These are phyloP conservation scores for Hericium rajendrae DNA, from an alignment of 768 basidiomycete species.

Conservation along the genomic window DNA sequence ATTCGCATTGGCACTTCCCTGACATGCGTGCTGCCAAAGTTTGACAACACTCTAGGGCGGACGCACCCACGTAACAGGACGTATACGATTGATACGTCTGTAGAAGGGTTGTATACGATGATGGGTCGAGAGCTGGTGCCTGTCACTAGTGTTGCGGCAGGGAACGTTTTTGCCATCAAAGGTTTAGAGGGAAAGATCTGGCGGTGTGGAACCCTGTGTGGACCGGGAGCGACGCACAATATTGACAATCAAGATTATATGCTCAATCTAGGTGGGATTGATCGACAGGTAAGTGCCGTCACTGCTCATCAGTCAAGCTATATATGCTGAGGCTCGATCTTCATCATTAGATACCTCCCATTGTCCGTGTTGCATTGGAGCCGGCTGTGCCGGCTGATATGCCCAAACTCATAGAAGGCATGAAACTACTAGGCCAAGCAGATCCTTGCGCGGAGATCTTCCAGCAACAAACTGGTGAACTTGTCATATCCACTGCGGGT, in stretches of 20 bases:
- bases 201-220: slow-evolving; percentile 85
- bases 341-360: slow-evolving; percentile 60
- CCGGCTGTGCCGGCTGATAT: slow-evolving; percentile 77
- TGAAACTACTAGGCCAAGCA: slow-evolving; percentile 84
- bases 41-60: slow-evolving; percentile 51
- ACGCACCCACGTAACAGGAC: slow-evolving; percentile 59
- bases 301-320: neutral
- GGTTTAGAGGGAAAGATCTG: slow-evolving; percentile 87
- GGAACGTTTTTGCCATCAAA: slow-evolving; percentile 88
- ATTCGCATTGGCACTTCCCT: slow-evolving; percentile 55
- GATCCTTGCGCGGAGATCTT: slow-evolving; percentile 98
- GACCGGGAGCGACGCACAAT: slow-evolving; percentile 38
- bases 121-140: slow-evolving; percentile 94
- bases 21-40: slow-evolving; percentile 82
- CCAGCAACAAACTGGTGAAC: slow-evolving; percentile 94
- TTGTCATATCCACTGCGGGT: slow-evolving; percentile 93
- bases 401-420: slow-evolving; percentile 77
- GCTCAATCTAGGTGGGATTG: slow-evolving; percentile 74
- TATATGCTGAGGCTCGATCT: no score
- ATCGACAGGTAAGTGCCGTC: slow-evolving; percentile 40
- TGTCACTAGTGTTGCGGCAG: slow-evolving; percentile 75
- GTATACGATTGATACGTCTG: slow-evolving; percentile 48
- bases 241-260: slow-evolving; percentile 39
- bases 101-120: slow-evolving; percentile 85
- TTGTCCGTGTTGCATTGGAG: slow-evolving; percentile 92